Conservation (phyloP, 1,284 basidiomycete genomes). For the Fomitopsis pinicola region DNA sequence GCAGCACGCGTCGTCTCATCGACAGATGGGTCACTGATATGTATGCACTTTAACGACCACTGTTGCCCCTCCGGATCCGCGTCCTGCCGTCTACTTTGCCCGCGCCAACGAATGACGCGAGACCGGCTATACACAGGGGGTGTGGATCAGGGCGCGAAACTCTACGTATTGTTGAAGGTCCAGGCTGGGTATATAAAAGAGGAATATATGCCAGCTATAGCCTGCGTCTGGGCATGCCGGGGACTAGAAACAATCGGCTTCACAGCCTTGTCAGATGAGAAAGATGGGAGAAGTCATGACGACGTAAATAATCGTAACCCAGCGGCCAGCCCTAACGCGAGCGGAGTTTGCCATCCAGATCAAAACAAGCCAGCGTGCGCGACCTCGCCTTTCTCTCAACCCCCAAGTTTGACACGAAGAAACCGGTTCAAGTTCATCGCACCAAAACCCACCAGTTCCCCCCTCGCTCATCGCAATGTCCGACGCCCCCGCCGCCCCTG, state of each 20-base stretch:
- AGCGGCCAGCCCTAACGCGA: conserved; percentile 13
- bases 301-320: conserved; percentile 21
- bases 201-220: not conserved
- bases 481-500: conserved; percentile 78
- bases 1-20: no score
- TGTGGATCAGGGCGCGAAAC: no score
- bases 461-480: conserved; percentile 62
- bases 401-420: conserved; percentile 75
- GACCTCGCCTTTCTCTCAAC: conserved; percentile 51
- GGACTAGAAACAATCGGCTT: not conserved
- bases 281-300: conserved; percentile 25
- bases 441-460: conserved; percentile 48
- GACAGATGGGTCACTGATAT: no score
- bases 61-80: no score
- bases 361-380: conserved; percentile 30
- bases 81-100: no score
- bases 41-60: no score
- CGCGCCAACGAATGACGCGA: no score
- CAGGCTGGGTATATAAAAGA: no score
- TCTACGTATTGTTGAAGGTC: no score
- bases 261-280: conserved; percentile 5
- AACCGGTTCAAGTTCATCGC: conserved; percentile 75
- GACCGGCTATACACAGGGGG: no score
- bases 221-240: no score
- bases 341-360: conserved; percentile 28